Percentiles rank a stretch among this genome's conserved stretches.
These are phyloP conservation scores for Umbellularia californica DNA, from an alignment of 164 flowering plant species.

Conservation along the genomic window DNA sequence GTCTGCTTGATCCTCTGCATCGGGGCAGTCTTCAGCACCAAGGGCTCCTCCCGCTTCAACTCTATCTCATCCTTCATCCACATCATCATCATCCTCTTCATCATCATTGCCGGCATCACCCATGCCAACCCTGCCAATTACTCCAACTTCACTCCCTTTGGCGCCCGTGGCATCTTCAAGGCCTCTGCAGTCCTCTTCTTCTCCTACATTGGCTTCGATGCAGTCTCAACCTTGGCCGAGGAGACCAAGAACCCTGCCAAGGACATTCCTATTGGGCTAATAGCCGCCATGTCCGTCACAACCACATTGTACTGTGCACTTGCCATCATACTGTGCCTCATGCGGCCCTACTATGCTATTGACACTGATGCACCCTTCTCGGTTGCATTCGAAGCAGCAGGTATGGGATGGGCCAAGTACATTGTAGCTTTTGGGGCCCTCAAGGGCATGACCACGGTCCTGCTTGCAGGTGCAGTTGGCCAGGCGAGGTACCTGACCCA, in stretches of 20 bases:
- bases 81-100: constrained; percentile 42
- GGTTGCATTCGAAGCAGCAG: constrained; percentile 46
- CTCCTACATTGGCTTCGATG: constrained; percentile 58
- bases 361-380: constrained; percentile 54
- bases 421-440: constrained; percentile 60
- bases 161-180: constrained; percentile 40
- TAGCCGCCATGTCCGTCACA: constrained; percentile 41
- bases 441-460: constrained; percentile 66
- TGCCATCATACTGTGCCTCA: constrained; percentile 41
- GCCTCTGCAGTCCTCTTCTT: constrained; percentile 55
- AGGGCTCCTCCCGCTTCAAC: constrained; percentile 56
- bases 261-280: constrained; percentile 60
- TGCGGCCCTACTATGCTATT: constrained; percentile 34
- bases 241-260: constrained; percentile 50
- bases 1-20: constrained; percentile 30
- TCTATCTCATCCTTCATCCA: constrained; percentile 46
- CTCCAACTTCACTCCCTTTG: constrained; percentile 34
- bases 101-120: constrained; percentile 42
- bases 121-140: constrained; percentile 43
- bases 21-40: constrained; percentile 44
- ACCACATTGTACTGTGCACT: constrained; percentile 31
- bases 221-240: constrained; percentile 55
- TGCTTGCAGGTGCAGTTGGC: constrained; percentile 54
- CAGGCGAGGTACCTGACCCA: constrained; percentile 82
- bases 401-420: constrained; percentile 62